Evolutionary conservation across 768 basidiomycete species (phyloP), one percentile per base, ranked within the genome.

Genomic region (Termitomyces sp.): DNA sequence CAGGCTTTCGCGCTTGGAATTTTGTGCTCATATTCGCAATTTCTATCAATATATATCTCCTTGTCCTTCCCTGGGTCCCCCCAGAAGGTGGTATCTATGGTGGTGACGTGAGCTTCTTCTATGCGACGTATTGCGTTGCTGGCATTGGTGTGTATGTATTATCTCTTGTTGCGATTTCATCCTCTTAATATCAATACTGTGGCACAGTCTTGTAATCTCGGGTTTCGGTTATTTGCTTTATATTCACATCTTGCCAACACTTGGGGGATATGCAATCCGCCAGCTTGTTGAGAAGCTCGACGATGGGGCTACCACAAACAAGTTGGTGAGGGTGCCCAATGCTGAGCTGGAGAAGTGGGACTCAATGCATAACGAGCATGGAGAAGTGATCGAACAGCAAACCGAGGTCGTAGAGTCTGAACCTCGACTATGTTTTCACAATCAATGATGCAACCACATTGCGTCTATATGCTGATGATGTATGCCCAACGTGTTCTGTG

Each of bases 101-200:
- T 18, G 75, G 75, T 22, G 74, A 76, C 51, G 74, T 76, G 47
- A 73, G 70, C 61, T 76, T 76, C 65, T 76, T 74, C 67, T 76
- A 74, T 53, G 75, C 75, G 0, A 75, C 75, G 12, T 75, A 74
- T 61, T 75, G 75, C 62, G 69, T 74, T 38, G 72, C 73, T 32
- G 74, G 74, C 0, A 62, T 74, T 24, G 72, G 57, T 40, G 66
- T 75, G 71, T 75, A 60, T 61, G 71, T 69, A 26, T 24, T 43
- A 20, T 51, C 44, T 26, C 13, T 6, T 28, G 6, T 32, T 30
- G n/a, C 33, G 10, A 22, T 22, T 12, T 28, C 5, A 33, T 52
- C 12, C 16, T 54, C 26, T 24, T 30, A 13, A 33, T 38, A 30
- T 44, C 22, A 20, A 40, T 20, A 30, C 20, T n/a, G n/a, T n/a